Conservation (phyloP, 2,329 filamentous ascomycete genomes). For the Pyrenophora graminea region DNA sequence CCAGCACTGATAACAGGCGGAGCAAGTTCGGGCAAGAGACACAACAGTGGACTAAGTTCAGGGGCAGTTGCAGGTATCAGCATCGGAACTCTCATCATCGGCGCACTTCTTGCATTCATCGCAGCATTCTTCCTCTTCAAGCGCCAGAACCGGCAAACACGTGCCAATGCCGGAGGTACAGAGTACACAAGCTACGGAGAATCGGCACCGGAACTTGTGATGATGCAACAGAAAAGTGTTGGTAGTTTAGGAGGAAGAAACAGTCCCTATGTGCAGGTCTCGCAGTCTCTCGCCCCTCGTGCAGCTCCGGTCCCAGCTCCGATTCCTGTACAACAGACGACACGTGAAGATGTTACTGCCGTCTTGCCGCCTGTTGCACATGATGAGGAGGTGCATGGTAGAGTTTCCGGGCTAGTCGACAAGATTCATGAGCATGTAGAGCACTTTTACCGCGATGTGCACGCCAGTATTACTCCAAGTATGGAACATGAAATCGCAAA, state of each 20-base stretch:
- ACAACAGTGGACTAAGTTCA: slow-evolving; percentile 6
- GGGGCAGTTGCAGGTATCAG: slow-evolving; percentile 31
- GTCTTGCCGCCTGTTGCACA: slow-evolving; percentile 33
- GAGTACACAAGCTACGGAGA: slow-evolving; percentile 23
- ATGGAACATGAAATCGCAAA: slow-evolving; percentile 36
- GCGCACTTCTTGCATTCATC: slow-evolving; percentile 36
- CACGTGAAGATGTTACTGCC: slow-evolving; percentile 20
- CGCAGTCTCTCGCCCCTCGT: slow-evolving; percentile 25
- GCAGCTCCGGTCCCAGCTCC: slow-evolving; percentile 5
- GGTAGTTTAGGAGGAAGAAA: slow-evolving; percentile 15
- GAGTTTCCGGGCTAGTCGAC: slow-evolving; percentile 30
- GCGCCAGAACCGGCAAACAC: slow-evolving; percentile 19
- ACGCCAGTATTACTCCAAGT: slow-evolving; percentile 40
- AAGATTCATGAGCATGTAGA: slow-evolving; percentile 37
- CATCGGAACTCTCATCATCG: slow-evolving; percentile 30
- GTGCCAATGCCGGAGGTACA: slow-evolving; percentile 5
- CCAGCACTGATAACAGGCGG: not conserved
- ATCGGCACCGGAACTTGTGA: slow-evolving; percentile 31
- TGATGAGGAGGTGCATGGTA: slow-evolving; percentile 26
- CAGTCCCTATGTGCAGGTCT: slow-evolving; percentile 35
- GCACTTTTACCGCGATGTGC: slow-evolving; percentile 41
- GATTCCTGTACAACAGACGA: slow-evolving; percentile 6
- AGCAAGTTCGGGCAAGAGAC: not conserved
- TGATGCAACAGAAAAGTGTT: slow-evolving; percentile 28
- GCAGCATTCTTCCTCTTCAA: slow-evolving; percentile 39